Evolutionary conservation across 441 rosid species (phyloP).

Genomic region (Syzygium syzygioides): DNA sequence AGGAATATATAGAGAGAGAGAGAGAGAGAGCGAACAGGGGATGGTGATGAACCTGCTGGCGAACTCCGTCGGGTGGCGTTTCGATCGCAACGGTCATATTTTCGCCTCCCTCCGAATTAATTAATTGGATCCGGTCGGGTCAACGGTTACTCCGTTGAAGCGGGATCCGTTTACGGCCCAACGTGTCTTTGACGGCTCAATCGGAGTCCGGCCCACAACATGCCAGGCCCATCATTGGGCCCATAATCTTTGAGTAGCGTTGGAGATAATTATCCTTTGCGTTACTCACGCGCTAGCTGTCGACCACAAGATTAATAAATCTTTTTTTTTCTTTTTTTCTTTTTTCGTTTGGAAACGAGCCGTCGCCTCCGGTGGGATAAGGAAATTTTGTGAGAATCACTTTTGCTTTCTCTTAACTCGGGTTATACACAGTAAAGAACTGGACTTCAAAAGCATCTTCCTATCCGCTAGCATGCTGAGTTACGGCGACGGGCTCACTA

Average conservation of each 20-base stretch:
- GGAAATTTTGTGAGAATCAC: not conserved
- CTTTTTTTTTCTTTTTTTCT: fast-evolving
- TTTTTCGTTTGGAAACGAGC: not conserved
- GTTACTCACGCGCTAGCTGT: not conserved
- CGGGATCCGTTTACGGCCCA: not conserved
- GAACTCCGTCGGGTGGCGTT: not conserved
- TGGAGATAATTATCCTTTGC: not conserved
- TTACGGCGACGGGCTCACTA: not conserved
- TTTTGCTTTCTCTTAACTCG: not conserved
- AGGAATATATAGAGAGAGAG: not conserved
- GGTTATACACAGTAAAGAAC: not conserved
- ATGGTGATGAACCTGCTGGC: too few species aligned
- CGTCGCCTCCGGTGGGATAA: not conserved
- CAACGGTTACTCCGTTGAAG: not conserved
- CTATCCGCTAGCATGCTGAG: not conserved
- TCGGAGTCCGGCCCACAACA: not conserved
- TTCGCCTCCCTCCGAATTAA: not conserved
- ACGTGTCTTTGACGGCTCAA: not conserved
- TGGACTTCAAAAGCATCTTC: not conserved
- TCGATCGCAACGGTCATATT: not conserved
- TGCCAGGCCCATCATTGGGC: not conserved
- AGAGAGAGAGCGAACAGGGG: not conserved
- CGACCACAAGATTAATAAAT: not conserved
- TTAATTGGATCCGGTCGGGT: not conserved
- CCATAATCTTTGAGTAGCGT: not conserved